These are phyloP conservation scores for Teratosphaeria epicoccoides DNA, from an alignment of 2,329 filamentous ascomycete genomes.

Conservation along the genomic window DNA sequence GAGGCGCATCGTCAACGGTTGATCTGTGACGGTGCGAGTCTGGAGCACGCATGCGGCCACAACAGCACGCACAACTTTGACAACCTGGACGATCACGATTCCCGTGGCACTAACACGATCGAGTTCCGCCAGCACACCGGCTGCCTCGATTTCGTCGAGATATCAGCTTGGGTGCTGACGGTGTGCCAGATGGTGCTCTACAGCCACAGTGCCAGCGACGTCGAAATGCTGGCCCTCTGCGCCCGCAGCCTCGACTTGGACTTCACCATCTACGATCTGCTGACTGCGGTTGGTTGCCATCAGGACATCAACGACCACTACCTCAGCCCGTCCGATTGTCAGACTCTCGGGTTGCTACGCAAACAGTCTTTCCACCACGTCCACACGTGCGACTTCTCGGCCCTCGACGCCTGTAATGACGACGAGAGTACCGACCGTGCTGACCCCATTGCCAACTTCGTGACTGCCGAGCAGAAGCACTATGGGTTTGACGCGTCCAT, in stretches of 20 bases:
- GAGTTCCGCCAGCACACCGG: slow-evolving; percentile 24
- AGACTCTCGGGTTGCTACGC: neutral
- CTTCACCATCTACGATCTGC: neutral
- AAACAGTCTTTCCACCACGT: neutral
- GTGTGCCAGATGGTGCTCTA: neutral
- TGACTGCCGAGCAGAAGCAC: neutral
- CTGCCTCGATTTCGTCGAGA: slow-evolving; percentile 13
- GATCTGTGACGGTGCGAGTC: neutral
- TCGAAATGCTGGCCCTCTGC: slow-evolving; percentile 1
- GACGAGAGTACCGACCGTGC: neutral
- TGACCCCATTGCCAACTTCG: neutral
- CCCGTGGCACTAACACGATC: slow-evolving; percentile 12
- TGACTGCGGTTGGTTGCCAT: slow-evolving; percentile 1
- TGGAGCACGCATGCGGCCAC: slow-evolving; percentile 4
- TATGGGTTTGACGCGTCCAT: neutral
- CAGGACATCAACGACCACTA: neutral
- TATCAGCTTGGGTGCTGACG: slow-evolving; percentile 14
- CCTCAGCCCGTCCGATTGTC: neutral
- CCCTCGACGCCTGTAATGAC: neutral
- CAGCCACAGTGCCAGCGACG: slow-evolving; percentile 1
- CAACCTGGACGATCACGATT: slow-evolving; percentile 5
- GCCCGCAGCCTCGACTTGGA: neutral
- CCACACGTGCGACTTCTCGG: neutral
- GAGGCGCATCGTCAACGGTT: neutral
- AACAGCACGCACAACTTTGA: slow-evolving; percentile 11